Percentiles rank a stretch among this genome's conserved stretches.
Conservation (phyloP, 352 stramenopile species). For the Phytopythium delawarense region DNA sequence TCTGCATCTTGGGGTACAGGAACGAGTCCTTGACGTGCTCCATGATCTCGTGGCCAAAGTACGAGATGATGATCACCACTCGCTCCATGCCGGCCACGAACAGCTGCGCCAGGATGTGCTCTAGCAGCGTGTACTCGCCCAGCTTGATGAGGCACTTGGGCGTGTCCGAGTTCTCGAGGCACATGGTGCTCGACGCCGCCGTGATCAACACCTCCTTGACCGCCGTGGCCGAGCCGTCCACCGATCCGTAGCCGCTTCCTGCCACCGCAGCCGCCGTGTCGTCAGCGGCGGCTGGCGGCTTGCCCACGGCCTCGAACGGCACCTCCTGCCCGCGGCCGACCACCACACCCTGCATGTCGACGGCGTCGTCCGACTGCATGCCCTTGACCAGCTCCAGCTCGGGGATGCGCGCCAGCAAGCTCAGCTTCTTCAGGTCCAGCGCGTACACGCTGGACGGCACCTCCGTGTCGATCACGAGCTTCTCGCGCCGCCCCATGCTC, state of each 20-base stretch:
- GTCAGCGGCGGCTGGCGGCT: slow-evolving; percentile 18
- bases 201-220: slow-evolving; percentile 80
- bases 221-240: background rate
- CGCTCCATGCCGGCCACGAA: slow-evolving; percentile 79
- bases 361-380: slow-evolving; percentile 69
- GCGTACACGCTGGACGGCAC: slow-evolving; percentile 79
- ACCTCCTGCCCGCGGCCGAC: slow-evolving; percentile 75
- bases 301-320: slow-evolving; percentile 73
- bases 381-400: slow-evolving; percentile 62
- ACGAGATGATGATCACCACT: slow-evolving; percentile 83
- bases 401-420: slow-evolving; percentile 51
- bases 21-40: slow-evolving; percentile 73
- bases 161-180: slow-evolving; percentile 69
- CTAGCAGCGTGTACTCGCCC: slow-evolving; percentile 73
- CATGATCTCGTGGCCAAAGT: slow-evolving; percentile 79
- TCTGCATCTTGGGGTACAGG: slow-evolving; percentile 70
- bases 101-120: slow-evolving; percentile 78
- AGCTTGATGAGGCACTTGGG: slow-evolving; percentile 78
- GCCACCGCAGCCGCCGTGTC: slow-evolving; percentile 2
- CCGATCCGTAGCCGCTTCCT: background rate
- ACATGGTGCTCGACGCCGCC: slow-evolving; percentile 74
- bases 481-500: slow-evolving; percentile 31
- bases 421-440: slow-evolving; percentile 67
- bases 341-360: slow-evolving; percentile 81
- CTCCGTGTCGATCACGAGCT: slow-evolving; percentile 63